phyloP scores from a whole-genome alignment of 306 rosid genomes.

The Casuarina cunninghamiana region DNA sequence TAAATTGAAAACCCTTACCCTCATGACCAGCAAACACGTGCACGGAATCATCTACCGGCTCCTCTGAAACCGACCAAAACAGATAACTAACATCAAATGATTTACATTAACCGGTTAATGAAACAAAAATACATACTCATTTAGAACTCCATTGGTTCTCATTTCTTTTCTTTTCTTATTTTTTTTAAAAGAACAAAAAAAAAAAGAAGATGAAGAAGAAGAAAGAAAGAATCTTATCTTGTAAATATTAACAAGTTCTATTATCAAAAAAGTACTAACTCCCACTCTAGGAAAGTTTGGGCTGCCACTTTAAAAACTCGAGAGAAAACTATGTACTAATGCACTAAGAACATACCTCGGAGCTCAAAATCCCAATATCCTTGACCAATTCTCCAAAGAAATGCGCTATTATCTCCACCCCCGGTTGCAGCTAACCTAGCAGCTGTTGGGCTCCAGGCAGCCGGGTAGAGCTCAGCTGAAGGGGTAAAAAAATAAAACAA shows the following conservation, averaged over 20 bases:
- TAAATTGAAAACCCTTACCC: conserved; percentile 41
- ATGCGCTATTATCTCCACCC: conserved; percentile 81
- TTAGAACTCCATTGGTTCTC: no score
- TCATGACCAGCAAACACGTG: conserved; percentile 80
- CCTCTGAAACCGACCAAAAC: conserved; percentile 51
- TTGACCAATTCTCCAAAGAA: conserved; percentile 78
- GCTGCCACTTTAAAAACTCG: background rate
- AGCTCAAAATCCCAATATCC: conserved; percentile 90
- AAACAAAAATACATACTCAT: no score
- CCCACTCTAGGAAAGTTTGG: background rate
- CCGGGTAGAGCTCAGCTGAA: conserved; percentile 83
- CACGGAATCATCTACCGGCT: conserved; percentile 65
- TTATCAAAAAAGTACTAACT: no score
- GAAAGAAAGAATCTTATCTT: no score
- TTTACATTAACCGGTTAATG: no score
- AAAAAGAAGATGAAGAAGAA: no score
- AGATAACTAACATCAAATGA: conserved; percentile 13
- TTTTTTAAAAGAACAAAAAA: no score
- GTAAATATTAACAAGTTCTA: no score
- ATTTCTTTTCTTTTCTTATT: no score
- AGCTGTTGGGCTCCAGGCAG: conserved; percentile 79
- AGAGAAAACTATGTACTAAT: conserved; percentile 10
- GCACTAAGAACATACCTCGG: conserved; percentile 44
- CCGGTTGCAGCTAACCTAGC: conserved; percentile 77
- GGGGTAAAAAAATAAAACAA: conserved; percentile 12